Conservation (phyloP, 805 yeast genomes). For the Ogataea thermomethanolica region DNA sequence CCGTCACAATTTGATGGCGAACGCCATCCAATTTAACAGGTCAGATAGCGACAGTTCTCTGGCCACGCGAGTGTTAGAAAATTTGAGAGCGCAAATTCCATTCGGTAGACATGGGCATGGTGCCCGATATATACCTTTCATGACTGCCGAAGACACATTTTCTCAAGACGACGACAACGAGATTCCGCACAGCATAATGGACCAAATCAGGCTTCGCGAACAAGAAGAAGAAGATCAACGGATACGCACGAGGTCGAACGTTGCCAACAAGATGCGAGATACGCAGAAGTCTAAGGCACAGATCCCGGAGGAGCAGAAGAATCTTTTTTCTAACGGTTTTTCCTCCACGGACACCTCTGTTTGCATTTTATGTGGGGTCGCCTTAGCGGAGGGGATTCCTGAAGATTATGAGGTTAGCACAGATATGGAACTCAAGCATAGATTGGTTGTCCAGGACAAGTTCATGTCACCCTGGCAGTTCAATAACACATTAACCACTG, state of each 20-base stretch:
- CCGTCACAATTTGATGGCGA: constrained; percentile 5
- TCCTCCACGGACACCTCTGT: constrained; percentile 38
- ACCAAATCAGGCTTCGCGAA: constrained; percentile 26
- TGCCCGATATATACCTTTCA: constrained; percentile 5
- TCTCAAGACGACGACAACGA: constrained; percentile 18
- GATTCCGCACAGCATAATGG: constrained; percentile 30
- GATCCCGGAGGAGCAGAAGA: constrained; percentile 14
- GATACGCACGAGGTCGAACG: constrained; percentile 18
- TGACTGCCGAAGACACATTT: too few relatives aligned
- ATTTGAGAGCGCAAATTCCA: constrained; percentile 9
- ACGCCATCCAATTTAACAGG: constrained; percentile 6
- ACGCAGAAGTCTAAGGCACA: constrained; percentile 14
- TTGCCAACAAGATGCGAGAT: constrained; percentile 22
- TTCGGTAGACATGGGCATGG: constrained; percentile 7
- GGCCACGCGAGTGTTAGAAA: constrained; percentile 9
- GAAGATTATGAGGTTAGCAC: constrained; percentile 35
- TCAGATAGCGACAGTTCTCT: constrained; percentile 6
- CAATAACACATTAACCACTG: constrained; percentile 42
- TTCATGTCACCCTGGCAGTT: constrained; percentile 66
- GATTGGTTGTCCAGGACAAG: constrained; percentile 24
- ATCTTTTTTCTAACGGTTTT: constrained; percentile 26
- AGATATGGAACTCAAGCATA: constrained; percentile 25
- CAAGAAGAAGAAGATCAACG: constrained; percentile 28
- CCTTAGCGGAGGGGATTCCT: constrained; percentile 72
- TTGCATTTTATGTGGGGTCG: constrained; percentile 70